Evolutionary conservation across 2,329 filamentous ascomycete species (phyloP), one percentile per base, ranked within the genome.

Genomic region (Stenocarpella maydis): DNA sequence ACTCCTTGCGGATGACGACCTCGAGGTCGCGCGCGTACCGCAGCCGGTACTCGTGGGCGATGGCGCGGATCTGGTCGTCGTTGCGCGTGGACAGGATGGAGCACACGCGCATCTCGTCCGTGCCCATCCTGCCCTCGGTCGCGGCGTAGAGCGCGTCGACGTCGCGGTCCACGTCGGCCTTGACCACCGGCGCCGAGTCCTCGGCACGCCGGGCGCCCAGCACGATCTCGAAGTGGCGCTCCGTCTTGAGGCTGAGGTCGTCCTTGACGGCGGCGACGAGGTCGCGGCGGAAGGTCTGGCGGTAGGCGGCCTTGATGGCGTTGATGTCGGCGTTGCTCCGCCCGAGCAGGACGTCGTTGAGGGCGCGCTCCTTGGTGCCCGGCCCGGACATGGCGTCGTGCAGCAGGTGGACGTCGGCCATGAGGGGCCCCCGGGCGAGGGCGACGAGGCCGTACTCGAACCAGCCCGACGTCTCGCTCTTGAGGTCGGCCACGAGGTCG

Each of bases 281-380:
- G 19, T 86, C 84, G 24, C 86, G 86, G 45, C 84, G 83, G 82
- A 91, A 94, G 0, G 86, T 88, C 19, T 86, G 86, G 53, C 90
- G 86, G 78, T 97, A 98, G 21, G 89, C 87, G 55, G 84, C 80
- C 82, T 97, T 97, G 84, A 99, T 98, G 47, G 93, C 93, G 66
- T 88, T 86, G 47, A 99, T 84, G 75, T 98, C 95, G 41, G 94
- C 94, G 76, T 98, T 98, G 43, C 90, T 92, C 43, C 95, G 88
- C 10, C 90, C 87, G 4, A 98, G 87, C 2, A 98, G 85, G 7
- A 97, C 87, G 74, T 98, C 95, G 78, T 97, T 96, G 61, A 99
- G 85, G 1, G 96, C 85, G 67, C 84, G 83, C 77, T 98, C 95
- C 75, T 97, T 97, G 0, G 95, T 98, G 9, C 96, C 96, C 0